A percentile compares a stretch with the other conserved stretches of the same genome.
Conservation (phyloP, 2,329 filamentous ascomycete species). For the Pyrenochaeta sp. region DNA sequence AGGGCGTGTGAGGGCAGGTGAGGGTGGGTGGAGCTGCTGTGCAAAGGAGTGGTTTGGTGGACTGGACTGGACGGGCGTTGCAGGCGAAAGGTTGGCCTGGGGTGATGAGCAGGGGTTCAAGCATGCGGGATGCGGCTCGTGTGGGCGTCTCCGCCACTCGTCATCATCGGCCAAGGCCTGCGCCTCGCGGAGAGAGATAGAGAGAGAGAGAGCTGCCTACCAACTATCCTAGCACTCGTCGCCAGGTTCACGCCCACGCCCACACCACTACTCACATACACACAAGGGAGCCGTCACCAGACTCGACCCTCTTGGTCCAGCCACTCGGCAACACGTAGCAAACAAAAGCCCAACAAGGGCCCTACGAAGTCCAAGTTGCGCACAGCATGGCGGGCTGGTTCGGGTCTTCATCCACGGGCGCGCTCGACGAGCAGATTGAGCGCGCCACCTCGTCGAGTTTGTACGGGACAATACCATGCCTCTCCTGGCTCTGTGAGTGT, state of each 20-base stretch:
- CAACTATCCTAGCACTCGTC: slow-evolving; percentile 12
- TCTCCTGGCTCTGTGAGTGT: neutral
- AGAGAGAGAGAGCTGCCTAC: slow-evolving; percentile 19
- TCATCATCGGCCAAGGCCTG: slow-evolving; percentile 18
- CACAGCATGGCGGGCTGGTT: slow-evolving; percentile 92
- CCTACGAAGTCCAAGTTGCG: no score
- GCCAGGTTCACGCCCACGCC: slow-evolving; percentile 4
- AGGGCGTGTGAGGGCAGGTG: neutral
- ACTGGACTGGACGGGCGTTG: neutral
- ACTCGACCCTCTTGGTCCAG: no score
- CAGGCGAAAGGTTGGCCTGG: slow-evolving; percentile 11
- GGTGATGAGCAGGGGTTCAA: slow-evolving; percentile 1
- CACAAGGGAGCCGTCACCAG: no score
- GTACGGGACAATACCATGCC: slow-evolving; percentile 56
- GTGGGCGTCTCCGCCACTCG: slow-evolving; percentile 6
- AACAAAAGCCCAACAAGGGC: no score
- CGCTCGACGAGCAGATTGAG: slow-evolving; percentile 96
- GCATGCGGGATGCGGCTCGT: slow-evolving; percentile 12
- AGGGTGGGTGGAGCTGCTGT: neutral
- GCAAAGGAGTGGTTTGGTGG: neutral
- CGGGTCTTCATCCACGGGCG: slow-evolving; percentile 79
- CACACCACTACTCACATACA: no score
- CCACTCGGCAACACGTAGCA: no score
- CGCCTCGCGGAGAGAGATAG: no score
- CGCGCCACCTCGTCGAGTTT: slow-evolving; percentile 93